These are phyloP conservation scores for Oryza glumipatula DNA, from an alignment of 176 grass and related monocot species.

Conservation along the genomic window DNA sequence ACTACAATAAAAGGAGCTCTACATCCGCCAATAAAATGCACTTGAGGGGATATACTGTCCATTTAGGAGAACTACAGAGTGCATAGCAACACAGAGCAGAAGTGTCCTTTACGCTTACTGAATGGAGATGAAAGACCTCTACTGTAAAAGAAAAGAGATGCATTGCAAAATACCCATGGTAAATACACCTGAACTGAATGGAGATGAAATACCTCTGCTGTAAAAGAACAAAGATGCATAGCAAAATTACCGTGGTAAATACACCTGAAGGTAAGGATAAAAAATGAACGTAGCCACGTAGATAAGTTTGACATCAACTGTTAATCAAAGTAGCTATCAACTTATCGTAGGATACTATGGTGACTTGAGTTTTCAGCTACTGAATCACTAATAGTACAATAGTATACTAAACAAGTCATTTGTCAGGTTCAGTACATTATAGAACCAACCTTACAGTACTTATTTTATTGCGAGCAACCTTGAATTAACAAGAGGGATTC, in stretches of 20 bases:
- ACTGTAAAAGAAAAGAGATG: background rate
- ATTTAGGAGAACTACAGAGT: background rate
- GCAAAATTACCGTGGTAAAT: background rate
- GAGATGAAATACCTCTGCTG: background rate
- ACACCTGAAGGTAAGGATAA: background rate
- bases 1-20: slow-evolving; percentile 9
- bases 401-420: background rate
- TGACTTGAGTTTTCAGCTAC: background rate
- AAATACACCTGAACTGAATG: background rate
- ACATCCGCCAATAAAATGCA: slow-evolving; percentile 10
- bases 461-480: slow-evolving; percentile 12
- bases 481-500: slow-evolving; percentile 26
- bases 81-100: slow-evolving; percentile 8
- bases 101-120: background rate
- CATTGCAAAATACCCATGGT: background rate
- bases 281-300: background rate
- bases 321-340: background rate
- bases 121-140: background rate
- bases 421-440: slow-evolving; percentile 29
- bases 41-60: background rate
- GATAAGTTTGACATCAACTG: background rate
- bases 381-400: background rate
- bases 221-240: slow-evolving; percentile 6
- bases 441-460: slow-evolving; percentile 2
- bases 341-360: slow-evolving; percentile 20